A percentile compares a stretch with the other conserved stretches of the same genome.
Conservation (phyloP, 805 yeast genomes). For the Candida sphagnicola region DNA sequence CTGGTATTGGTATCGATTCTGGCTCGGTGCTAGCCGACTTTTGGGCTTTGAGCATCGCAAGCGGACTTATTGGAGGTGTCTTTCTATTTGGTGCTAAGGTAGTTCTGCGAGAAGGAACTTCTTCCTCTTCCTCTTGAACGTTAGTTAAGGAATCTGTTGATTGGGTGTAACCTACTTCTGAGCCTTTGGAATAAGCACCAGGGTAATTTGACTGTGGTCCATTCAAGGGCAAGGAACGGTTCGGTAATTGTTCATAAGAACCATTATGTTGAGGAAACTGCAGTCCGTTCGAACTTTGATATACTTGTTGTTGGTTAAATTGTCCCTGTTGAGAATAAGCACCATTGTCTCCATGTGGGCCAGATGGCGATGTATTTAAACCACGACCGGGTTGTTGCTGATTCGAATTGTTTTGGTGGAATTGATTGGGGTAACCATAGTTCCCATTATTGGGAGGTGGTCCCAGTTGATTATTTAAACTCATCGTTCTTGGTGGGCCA, state of each 20-base stretch:
- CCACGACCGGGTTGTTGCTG: conserved; percentile 1
- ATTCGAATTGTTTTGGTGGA: conserved; percentile 1
- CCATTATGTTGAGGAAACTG: conserved; percentile 4
- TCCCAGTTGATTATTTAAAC: conserved; percentile 8
- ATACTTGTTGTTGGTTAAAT: not conserved
- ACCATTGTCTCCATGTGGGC: conserved; percentile 1
- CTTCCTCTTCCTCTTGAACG: conserved; percentile 35
- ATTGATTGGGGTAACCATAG: not conserved
- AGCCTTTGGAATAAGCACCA: not conserved
- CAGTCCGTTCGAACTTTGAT: not conserved
- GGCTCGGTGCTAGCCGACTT: no score
- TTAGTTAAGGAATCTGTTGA: conserved; percentile 32
- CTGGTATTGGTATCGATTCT: not conserved
- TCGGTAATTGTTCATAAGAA: not conserved
- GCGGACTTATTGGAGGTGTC: not conserved
- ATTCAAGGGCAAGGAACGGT: conserved; percentile 1
- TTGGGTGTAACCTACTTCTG: not conserved
- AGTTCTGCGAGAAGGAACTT: conserved; percentile 8
- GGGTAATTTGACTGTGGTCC: conserved; percentile 5
- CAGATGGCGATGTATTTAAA: no score
- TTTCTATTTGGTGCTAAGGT: conserved; percentile 4
- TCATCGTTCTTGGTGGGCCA: conserved; percentile 12
- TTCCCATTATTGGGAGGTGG: not conserved
- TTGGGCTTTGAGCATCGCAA: not conserved
- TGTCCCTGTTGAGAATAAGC: conserved; percentile 6